Percentiles rank a stretch among this genome's conserved stretches.
phyloP scores from a whole-genome alignment of 2,329 filamentous ascomycete species.

The Apiospora rasikravindrae region DNA sequence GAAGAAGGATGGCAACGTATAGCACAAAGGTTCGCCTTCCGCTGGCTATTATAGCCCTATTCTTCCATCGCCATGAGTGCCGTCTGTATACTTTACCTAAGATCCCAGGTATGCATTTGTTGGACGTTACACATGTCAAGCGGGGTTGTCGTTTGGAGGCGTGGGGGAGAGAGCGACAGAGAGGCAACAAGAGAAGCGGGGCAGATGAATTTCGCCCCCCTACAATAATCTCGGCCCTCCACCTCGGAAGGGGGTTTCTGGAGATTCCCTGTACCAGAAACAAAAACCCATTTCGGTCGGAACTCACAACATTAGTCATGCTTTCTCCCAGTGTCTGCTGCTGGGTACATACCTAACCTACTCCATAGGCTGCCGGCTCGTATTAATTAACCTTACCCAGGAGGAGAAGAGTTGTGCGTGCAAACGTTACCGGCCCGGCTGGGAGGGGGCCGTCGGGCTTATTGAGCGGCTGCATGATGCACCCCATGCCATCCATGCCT shows the following conservation, averaged over 20 bases:
- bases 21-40: neutral
- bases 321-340: neutral
- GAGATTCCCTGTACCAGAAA: neutral
- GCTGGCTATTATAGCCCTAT: neutral
- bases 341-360: too few species aligned
- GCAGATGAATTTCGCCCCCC: neutral
- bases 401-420: neutral
- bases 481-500: neutral
- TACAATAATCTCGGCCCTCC: conserved; percentile 12
- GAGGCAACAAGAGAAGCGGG: too few species aligned
- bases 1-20: neutral
- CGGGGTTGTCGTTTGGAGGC: conserved; percentile 3
- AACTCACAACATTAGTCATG: neutral
- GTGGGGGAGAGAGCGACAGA: neutral
- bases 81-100: neutral
- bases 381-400: too few species aligned
- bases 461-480: neutral
- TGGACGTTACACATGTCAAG: neutral
- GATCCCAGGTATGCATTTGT: too few species aligned
- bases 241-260: neutral
- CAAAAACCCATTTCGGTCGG: neutral
- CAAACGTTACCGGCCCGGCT: neutral
- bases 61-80: too few species aligned
- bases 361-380: too few species aligned
- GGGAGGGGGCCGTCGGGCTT: neutral